Conservation (phyloP, 192 early-diverging fungal genomes). For the Linnemannia zychae region DNA sequence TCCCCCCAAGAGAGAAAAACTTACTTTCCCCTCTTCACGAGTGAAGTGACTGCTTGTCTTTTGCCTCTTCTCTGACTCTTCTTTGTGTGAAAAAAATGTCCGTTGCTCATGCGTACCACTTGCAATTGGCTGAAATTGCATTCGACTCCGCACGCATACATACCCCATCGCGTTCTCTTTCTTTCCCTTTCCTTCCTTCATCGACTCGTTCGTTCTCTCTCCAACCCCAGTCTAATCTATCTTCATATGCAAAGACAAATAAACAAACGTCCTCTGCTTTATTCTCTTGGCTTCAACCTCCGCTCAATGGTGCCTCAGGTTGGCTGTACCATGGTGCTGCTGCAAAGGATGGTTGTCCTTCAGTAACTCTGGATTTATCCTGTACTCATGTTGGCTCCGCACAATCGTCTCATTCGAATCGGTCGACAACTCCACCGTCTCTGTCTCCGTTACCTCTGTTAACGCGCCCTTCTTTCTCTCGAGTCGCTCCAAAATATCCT, state of each 20-base stretch:
- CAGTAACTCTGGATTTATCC: conserved; percentile 14
- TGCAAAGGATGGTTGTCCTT: not conserved
- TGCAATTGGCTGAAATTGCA: not conserved
- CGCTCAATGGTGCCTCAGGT: not conserved
- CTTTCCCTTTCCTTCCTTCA: not conserved
- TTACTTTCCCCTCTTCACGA: not conserved
- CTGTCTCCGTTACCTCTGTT: not conserved
- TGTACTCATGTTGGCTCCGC: not conserved
- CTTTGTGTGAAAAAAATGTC: conserved; percentile 1
- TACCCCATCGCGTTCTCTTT: not conserved
- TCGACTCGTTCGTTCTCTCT: not conserved
- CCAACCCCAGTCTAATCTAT: not conserved
- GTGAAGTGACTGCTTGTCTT: not conserved
- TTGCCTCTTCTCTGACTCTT: not conserved
- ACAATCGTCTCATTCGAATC: not conserved
- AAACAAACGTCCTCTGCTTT: not conserved
- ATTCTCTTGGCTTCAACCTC: not conserved
- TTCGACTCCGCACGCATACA: not conserved
- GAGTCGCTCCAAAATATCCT: conserved; percentile 4
- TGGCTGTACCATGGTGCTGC: not conserved
- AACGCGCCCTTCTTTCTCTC: not conserved
- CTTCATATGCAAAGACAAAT: not conserved
- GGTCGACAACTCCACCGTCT: not conserved
- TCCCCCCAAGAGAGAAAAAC: not conserved
- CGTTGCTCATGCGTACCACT: not conserved